Conservation (phyloP, 768 basidiomycete species). For the Boletus insuetus region DNA sequence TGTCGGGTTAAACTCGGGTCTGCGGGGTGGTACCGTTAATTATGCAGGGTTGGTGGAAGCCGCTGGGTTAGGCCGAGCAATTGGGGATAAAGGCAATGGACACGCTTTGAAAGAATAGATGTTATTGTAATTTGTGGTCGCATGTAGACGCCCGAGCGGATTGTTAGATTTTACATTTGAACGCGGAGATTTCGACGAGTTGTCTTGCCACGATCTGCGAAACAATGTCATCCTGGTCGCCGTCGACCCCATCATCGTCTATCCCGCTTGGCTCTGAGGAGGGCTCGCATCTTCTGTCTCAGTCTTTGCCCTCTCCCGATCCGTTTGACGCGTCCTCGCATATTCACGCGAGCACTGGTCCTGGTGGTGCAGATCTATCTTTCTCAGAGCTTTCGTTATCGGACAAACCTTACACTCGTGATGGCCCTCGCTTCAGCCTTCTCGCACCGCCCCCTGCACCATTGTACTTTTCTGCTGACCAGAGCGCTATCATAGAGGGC, state of each 20-base stretch:
- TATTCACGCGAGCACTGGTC: slow-evolving; percentile 34
- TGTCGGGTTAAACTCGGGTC: slow-evolving; percentile 22
- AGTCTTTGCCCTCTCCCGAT: slow-evolving; percentile 40
- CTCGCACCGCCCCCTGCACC: slow-evolving; percentile 28
- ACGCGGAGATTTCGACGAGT: neutral
- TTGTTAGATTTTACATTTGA: too few species aligned
- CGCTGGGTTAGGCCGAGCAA: slow-evolving; percentile 8
- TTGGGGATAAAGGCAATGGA: slow-evolving; percentile 7
- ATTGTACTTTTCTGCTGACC: slow-evolving; percentile 17
- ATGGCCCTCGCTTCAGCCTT: slow-evolving; percentile 33
- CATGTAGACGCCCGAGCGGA: neutral
- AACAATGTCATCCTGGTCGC: slow-evolving; percentile 30
- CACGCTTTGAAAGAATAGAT: slow-evolving; percentile 9
- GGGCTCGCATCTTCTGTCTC: slow-evolving; percentile 45
- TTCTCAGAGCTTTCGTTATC: slow-evolving; percentile 53
- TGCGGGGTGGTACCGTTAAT: slow-evolving; percentile 12
- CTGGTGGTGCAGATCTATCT: slow-evolving; percentile 50
- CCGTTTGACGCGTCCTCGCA: slow-evolving; percentile 29
- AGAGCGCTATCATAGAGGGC: slow-evolving; percentile 25
- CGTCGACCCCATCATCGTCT: slow-evolving; percentile 30
- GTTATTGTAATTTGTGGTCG: neutral
- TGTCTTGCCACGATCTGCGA: neutral
- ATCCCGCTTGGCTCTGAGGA: slow-evolving; percentile 20
- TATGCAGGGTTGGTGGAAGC: slow-evolving; percentile 23
- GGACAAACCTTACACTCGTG: slow-evolving; percentile 30